Percentiles rank a stretch among this genome's conserved stretches.
phyloP scores from a whole-genome alignment of 2,329 filamentous ascomycete species.

The Beauveria pseudobassiana region DNA sequence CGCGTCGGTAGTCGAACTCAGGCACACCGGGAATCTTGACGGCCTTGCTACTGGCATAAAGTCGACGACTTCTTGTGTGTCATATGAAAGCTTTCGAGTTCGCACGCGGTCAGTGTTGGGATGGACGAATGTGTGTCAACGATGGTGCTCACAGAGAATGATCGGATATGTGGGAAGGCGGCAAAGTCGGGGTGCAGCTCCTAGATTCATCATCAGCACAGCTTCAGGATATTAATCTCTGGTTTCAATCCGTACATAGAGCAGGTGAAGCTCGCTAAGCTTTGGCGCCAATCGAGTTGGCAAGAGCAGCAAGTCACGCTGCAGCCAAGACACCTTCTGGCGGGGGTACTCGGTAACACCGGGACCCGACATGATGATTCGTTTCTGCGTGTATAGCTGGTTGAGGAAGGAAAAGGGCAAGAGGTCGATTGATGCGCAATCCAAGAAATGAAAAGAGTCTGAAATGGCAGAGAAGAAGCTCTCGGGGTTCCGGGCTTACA shows the following conservation, averaged over 20 bases:
- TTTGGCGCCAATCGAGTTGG: slow-evolving; percentile 77
- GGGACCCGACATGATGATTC: slow-evolving; percentile 33
- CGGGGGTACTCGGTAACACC: slow-evolving; percentile 70
- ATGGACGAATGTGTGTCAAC: not conserved
- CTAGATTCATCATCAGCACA: slow-evolving; percentile 32
- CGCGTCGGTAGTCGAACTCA: slow-evolving; percentile 64
- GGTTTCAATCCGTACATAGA: slow-evolving; percentile 58
- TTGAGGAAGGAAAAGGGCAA: not conserved
- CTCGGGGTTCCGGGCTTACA: slow-evolving; percentile 6
- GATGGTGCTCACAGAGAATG: slow-evolving; percentile 56
- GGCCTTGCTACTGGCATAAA: slow-evolving; percentile 63
- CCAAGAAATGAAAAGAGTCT: not conserved
- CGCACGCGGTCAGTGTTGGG: slow-evolving; percentile 10
- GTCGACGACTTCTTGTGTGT: slow-evolving; percentile 69
- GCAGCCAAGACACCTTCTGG: slow-evolving; percentile 72
- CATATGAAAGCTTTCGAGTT: slow-evolving; percentile 56
- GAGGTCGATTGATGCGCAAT: not conserved
- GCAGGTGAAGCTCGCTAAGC: slow-evolving; percentile 86
- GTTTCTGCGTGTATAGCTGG: not conserved
- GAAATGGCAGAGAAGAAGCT: not conserved
- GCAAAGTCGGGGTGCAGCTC: slow-evolving; percentile 82
- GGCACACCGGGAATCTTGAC: slow-evolving; percentile 68
- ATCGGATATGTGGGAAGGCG: slow-evolving; percentile 81
- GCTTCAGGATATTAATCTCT: not conserved
- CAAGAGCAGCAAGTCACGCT: slow-evolving; percentile 82